phyloP scores from a whole-genome alignment of 169 alveolate species.

The Cryptosporidium andersoni region DNA sequence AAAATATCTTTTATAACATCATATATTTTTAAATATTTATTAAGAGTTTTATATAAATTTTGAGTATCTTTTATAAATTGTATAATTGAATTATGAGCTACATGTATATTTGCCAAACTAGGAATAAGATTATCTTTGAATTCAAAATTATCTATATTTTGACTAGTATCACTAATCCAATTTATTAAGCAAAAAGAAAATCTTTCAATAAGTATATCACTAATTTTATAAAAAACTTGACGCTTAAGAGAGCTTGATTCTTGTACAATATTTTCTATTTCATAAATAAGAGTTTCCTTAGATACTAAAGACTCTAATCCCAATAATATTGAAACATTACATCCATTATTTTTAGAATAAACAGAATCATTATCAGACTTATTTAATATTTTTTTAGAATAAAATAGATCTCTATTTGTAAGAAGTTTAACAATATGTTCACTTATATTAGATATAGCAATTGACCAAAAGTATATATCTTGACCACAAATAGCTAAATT shows the following conservation, averaged over 20 bases:
- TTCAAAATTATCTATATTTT: background rate
- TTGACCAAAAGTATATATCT: conserved; percentile 47
- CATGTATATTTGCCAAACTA: background rate
- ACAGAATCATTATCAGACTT: background rate
- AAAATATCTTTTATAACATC: background rate
- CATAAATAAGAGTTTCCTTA: no score
- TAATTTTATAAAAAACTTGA: background rate
- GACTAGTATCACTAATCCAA: background rate
- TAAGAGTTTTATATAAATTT: conserved; percentile 28
- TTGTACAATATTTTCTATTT: no score
- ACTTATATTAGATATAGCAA: conserved; percentile 17
- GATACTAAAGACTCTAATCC: no score
- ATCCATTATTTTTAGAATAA: no score
- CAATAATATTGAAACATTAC: no score
- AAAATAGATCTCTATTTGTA: background rate
- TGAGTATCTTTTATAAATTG: conserved; percentile 26
- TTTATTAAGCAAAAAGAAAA: conserved; percentile 2
- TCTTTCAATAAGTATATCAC: conserved; percentile 6
- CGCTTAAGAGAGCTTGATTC: no score
- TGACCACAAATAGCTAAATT: conserved; percentile 47
- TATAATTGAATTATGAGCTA: background rate
- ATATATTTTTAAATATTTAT: conserved; percentile 22
- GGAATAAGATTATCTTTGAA: background rate
- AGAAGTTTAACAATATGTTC: conserved; percentile 4
- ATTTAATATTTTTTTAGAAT: conserved; percentile 6